Base-by-base conservation (phyloP, 768 basidiomycete genomes). In the Tremella yokohamensis region DNA sequence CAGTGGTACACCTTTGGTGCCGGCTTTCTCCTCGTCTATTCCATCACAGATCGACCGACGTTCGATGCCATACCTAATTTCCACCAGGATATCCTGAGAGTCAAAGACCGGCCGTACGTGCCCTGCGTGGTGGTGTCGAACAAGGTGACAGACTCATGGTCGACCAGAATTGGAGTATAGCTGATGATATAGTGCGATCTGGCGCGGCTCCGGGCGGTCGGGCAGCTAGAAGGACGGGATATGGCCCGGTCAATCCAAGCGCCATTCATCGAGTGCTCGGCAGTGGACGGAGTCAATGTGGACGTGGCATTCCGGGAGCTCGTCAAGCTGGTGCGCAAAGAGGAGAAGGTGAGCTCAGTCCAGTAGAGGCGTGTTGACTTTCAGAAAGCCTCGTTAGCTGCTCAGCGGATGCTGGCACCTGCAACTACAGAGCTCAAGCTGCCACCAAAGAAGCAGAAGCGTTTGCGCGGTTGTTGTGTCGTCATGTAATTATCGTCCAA, bases 1-100 rank as follows among this genome's bases (percentile, higher is more conserved):
- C 76, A 77, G 57, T 77, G 68, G 70, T 73, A 77, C 60, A 68
- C 63, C 37, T 67, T 73, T 58, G 79, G 80, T 13, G 76, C 79
- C 40, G 81, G 80, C 0, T 82, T 82, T 73, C 70, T 82, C 16
- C 73, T 82, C 20, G 80, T 82, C 29, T 82, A 81, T 66, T 77
- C 75, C 42, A 81, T 82, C 61, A 80, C 79, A 34, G 79, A 78
- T 40, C 66, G 79, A 49, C 77, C 76, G 62, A 80, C 79, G 18
- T 81, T 80, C 63, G 80, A 81, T 48, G 78, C 80, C 52, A 70
- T 81, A 56, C 64, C 66, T 2, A 65, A 71, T 18, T 79, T 81
- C 60, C 79, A 81, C 60, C 73, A 79, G 49, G 78, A 79, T 60
- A 80, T 82, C 57, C 71, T 81, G 37, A 50, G 73, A 12, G 78